Percentiles rank a stretch among this genome's conserved stretches.
Evolutionary conservation across 1,284 basidiomycete genomes (phyloP).

Genomic region (Ceratobasidium sp.): DNA sequence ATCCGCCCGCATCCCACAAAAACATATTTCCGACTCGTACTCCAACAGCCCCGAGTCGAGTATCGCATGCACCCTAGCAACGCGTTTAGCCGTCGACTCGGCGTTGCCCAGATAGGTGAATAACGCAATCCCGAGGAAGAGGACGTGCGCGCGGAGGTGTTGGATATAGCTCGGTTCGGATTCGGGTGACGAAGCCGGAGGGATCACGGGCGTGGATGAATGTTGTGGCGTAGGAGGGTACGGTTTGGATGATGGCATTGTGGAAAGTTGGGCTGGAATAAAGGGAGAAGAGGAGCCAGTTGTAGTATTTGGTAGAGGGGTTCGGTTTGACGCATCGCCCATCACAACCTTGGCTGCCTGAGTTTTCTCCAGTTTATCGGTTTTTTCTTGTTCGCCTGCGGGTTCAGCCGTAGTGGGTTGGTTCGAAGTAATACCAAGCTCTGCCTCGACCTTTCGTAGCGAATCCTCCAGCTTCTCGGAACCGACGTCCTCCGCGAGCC

Average conservation of each 20-base stretch:
- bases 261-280: background rate
- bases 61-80: slow-evolving; percentile 21
- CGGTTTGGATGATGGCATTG: background rate
- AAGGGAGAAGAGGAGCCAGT: background rate
- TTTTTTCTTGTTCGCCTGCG: background rate
- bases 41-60: slow-evolving; percentile 30
- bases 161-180: slow-evolving; percentile 22
- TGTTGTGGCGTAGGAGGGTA: slow-evolving; percentile 31
- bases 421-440: slow-evolving; percentile 11
- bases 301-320: background rate
- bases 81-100: slow-evolving; percentile 18
- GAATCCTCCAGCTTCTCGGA: slow-evolving; percentile 19
- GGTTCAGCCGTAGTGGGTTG: background rate
- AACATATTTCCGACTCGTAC: slow-evolving; percentile 14
- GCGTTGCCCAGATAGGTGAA: slow-evolving; percentile 32
- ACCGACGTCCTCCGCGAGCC: slow-evolving; percentile 7
- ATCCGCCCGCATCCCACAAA: slow-evolving; percentile 11
- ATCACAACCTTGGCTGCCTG: background rate
- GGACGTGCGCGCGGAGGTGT: slow-evolving; percentile 30
- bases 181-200: background rate
- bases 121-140: slow-evolving; percentile 33
- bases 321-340: slow-evolving; percentile 20
- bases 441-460: slow-evolving; percentile 4
- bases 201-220: slow-evolving; percentile 10
- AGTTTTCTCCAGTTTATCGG: background rate